These are phyloP conservation scores for Asclepias syriaca DNA, from an alignment of 257 asterid genomes.

Conservation along the genomic window DNA sequence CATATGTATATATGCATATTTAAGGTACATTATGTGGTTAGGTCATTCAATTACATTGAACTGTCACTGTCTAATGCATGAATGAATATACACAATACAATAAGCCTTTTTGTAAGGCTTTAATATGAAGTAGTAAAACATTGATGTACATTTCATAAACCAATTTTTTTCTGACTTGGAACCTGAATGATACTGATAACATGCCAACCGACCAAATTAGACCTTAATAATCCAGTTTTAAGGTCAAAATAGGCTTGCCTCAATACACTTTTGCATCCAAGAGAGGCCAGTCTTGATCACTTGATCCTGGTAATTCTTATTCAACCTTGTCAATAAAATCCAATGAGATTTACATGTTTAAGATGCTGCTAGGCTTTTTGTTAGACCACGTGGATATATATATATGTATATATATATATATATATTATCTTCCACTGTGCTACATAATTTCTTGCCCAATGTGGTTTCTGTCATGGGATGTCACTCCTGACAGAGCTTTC, in stretches of 20 bases:
- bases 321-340: constrained; percentile 14
- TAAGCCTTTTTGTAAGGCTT: background rate
- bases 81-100: background rate
- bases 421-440: constrained; percentile 1
- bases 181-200: background rate
- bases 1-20: background rate
- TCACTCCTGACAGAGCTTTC: constrained; percentile 34
- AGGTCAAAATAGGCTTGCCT: background rate
- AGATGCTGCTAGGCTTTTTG: constrained; percentile 20
- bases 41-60: background rate
- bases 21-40: background rate
- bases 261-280: background rate
- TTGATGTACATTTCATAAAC: background rate
- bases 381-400: constrained; percentile 20
- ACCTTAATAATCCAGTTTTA: background rate
- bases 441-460: constrained; percentile 4
- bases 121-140: background rate
- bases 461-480: constrained; percentile 28
- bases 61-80: constrained; percentile 1
- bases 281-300: constrained; percentile 15
- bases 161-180: background rate
- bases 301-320: constrained; percentile 12
- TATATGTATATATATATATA: background rate
- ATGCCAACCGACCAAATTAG: constrained; percentile 13
- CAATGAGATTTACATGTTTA: constrained; percentile 25